phyloP scores from a whole-genome alignment of 805 yeast species.

The Starmerella sirachaensis region DNA sequence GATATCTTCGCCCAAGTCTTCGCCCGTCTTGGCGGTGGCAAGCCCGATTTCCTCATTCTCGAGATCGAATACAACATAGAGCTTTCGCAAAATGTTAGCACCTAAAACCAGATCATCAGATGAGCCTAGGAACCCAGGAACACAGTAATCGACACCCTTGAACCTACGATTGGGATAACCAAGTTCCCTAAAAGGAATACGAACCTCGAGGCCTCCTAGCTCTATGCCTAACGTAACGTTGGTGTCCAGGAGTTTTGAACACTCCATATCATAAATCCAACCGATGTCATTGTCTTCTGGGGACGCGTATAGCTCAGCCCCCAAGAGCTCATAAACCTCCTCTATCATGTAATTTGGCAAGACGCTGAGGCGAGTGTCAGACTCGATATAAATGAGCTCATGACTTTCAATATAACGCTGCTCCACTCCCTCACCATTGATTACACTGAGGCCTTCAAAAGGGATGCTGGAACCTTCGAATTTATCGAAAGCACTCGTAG shows the following conservation, averaged over 20 bases:
- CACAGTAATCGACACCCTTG: neutral
- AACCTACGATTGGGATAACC: constrained; percentile 4
- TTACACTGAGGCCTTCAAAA: constrained; percentile 17
- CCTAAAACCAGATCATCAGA: constrained; percentile 34
- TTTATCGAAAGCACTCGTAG: constrained; percentile 23
- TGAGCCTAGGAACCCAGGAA: constrained; percentile 4
- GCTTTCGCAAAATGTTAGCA: constrained; percentile 42
- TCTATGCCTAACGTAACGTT: neutral
- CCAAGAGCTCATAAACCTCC: constrained; percentile 12
- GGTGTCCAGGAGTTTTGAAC: neutral
- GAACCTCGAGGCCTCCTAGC: constrained; percentile 18
- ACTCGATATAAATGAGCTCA: constrained; percentile 33
- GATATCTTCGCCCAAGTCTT: too few relatives aligned
- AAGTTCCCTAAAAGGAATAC: constrained; percentile 11
- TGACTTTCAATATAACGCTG: constrained; percentile 8
- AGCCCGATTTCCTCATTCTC: constrained; percentile 43
- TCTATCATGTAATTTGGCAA: constrained; percentile 29
- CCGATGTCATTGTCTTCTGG: constrained; percentile 3
- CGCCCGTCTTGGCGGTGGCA: constrained; percentile 28
- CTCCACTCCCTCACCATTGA: neutral
- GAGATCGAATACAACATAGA: constrained; percentile 47
- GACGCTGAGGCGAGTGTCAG: constrained; percentile 41
- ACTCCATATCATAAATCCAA: constrained; percentile 5
- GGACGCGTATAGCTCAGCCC: constrained; percentile 24
- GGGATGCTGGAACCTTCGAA: constrained; percentile 16